Percentiles rank a stretch among this genome's conserved stretches.
Evolutionary conservation across 179 eudicot species (phyloP).

Genomic region (Heliamphora pulchella): DNA sequence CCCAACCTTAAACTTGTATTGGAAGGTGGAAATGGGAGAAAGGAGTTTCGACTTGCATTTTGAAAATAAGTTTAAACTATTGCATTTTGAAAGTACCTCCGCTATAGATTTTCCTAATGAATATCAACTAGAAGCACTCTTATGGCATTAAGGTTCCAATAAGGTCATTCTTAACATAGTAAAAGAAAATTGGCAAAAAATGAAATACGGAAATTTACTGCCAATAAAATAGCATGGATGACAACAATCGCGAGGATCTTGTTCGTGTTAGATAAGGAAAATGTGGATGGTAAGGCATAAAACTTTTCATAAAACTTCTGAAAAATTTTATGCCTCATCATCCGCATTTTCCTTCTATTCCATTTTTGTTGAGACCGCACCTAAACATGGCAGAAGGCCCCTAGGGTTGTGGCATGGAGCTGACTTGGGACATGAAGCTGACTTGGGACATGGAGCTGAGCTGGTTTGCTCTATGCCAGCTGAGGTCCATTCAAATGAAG

Average conservation of each 20-base stretch:
- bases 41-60: not conserved
- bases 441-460: too few relatives aligned
- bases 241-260: not conserved
- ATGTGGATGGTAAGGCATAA: too few relatives aligned
- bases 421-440: too few relatives aligned
- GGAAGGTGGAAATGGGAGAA: not conserved
- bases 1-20: not conserved
- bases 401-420: too few relatives aligned
- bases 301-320: too few relatives aligned
- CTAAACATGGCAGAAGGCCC: too few relatives aligned
- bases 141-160: not conserved
- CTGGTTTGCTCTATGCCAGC: too few relatives aligned
- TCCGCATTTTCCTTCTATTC: too few relatives aligned
- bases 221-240: not conserved
- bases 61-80: not conserved
- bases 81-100: too few relatives aligned
- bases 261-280: not conserved
- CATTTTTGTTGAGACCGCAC: too few relatives aligned
- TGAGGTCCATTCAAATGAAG: too few relatives aligned
- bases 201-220: not conserved
- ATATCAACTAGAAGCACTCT: not conserved
- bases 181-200: not conserved
- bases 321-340: too few relatives aligned
- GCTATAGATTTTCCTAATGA: not conserved
- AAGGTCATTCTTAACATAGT: not conserved